Percentiles rank a stretch among this genome's conserved stretches.
Conservation (phyloP, 2,329 filamentous ascomycete genomes). For the Cercospora sp. region DNA sequence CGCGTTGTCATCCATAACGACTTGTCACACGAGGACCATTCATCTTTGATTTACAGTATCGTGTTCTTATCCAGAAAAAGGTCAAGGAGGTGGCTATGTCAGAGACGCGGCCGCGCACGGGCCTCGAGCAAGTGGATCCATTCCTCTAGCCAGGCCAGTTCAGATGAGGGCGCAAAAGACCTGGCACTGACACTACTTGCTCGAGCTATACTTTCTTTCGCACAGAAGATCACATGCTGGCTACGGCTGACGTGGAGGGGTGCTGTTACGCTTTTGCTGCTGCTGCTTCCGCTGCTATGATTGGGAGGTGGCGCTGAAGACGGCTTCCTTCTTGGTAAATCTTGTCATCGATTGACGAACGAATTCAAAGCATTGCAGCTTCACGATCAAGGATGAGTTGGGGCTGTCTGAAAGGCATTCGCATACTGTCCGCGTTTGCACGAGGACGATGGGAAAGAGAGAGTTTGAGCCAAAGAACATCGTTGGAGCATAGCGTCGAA, state of each 20-base stretch:
- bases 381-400: neutral
- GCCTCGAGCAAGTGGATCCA: neutral
- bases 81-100: slow-evolving; percentile 12
- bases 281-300: neutral
- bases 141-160: neutral
- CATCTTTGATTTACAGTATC: neutral
- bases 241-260: neutral
- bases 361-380: neutral
- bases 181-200: neutral
- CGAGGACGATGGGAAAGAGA: neutral
- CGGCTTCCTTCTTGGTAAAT: neutral
- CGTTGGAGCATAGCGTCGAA: neutral
- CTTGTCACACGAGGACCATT: neutral
- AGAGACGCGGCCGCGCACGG: neutral
- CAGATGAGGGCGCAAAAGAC: slow-evolving; percentile 13
- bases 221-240: neutral
- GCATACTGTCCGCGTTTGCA: neutral
- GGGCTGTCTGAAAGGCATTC: neutral
- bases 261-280: neutral
- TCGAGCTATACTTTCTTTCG: neutral
- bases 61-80: slow-evolving; percentile 4
- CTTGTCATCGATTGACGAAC: neutral
- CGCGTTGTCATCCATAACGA: neutral
- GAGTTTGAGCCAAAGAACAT: neutral
- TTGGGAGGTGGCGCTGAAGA: neutral